Evolutionary conservation across 2,329 filamentous ascomycete genomes (phyloP), one percentile per base, ranked within the genome.

Genomic region (Ilyonectria destructans): DNA sequence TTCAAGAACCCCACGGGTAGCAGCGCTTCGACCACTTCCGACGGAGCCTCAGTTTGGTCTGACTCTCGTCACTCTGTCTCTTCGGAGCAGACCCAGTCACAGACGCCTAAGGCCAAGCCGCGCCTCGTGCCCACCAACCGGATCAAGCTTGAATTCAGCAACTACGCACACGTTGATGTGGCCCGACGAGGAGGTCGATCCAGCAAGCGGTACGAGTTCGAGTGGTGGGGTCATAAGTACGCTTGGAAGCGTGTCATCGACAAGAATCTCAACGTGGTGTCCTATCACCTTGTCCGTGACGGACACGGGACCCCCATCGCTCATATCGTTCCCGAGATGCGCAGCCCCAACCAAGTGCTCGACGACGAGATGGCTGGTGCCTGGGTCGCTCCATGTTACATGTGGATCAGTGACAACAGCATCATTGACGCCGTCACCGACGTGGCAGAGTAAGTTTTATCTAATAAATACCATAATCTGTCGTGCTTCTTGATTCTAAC

Each of bases 71-170:
- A 67, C 15, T 69, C 73, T 2, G 54, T 67, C n/a, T 57, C 64
- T 29, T 71, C 66, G 2, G 69, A 69, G 68, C 74, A 58, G 3
- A 54, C 49, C 49, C 67, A 74, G 59, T 67, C 70, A 46, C 69
- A 73, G 58, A 76, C 77, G 43, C 67, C 74, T 31, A 79, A 78
- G 64, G 76, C 80, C 26, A 83, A 79, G 61, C 80, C 82, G 46
- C 75, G 75, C 48, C 76, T 81, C 60, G 77, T 85, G 51, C 89
- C 93, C 19, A 93, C 91, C 65, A 94, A 97, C 80, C 92, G 88
- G 40, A 93, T 96, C 79, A 93, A 95, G 82, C 88, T 99, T 37
- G 96, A 98, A 79, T 99, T 98, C 80, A 97, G 94, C 72, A 99
- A 98, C 83, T 99, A 99, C 79, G 96, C 96, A 2, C 94, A 96